Conservation (phyloP, 2,329 filamentous ascomycete genomes). For the Botrytis fragariae region DNA sequence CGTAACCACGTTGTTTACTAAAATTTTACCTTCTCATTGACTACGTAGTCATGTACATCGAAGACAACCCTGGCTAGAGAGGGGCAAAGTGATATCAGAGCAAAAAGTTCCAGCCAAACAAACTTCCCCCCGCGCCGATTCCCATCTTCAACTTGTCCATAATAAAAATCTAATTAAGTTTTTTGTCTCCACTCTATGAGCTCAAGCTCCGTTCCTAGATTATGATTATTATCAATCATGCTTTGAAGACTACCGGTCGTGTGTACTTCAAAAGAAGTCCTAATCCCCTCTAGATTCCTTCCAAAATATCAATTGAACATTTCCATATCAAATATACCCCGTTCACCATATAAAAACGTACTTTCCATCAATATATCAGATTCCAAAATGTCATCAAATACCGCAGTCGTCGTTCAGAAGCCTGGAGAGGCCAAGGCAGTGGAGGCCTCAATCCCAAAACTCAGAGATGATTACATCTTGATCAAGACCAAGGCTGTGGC, state of each 20-base stretch:
- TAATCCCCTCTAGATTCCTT: not conserved
- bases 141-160: not conserved
- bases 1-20: not conserved
- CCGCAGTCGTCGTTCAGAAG: slow-evolving; percentile 32
- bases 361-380: not conserved
- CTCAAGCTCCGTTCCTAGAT: not conserved
- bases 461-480: slow-evolving; percentile 38
- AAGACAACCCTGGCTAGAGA: not conserved
- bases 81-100: slow-evolving; percentile 4
- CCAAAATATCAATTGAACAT: not conserved
- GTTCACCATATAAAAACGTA: not conserved
- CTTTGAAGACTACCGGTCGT: not conserved
- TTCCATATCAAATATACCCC: not conserved
- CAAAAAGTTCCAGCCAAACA: not conserved
- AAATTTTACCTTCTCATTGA: not conserved
- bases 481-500: slow-evolving; percentile 36
- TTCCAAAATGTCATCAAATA: slow-evolving; percentile 30
- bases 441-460: slow-evolving; percentile 32
- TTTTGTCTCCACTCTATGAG: slow-evolving; percentile 10
- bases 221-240: slow-evolving; percentile 12
- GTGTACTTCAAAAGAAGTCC: not conserved
- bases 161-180: not conserved
- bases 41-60: not conserved
- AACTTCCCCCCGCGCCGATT: not conserved
- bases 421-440: slow-evolving; percentile 26